Percentiles rank a stretch among this genome's conserved stretches.
These are phyloP conservation scores for Exophiala phaeomuriformis DNA, from an alignment of 2,329 filamentous ascomycete genomes.

Conservation along the genomic window DNA sequence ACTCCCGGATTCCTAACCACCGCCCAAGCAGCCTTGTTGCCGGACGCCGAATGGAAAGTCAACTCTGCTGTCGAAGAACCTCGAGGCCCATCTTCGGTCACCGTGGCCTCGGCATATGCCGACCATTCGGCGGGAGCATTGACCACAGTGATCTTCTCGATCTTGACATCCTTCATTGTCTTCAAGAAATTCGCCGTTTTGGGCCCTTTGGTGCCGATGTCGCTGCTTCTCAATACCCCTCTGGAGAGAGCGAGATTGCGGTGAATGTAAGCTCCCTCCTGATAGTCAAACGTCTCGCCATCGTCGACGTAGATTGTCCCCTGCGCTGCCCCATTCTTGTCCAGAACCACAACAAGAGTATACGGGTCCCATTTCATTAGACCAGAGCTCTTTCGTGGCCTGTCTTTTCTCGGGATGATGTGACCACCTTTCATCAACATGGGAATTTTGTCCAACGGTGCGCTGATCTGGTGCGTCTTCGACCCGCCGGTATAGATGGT, in stretches of 20 bases:
- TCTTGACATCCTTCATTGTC: constrained; percentile 65
- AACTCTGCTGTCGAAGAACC: constrained; percentile 47
- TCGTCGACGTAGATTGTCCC: constrained; percentile 89
- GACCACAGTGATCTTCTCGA: constrained; percentile 80
- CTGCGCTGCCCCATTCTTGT: constrained; percentile 61
- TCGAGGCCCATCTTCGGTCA: constrained; percentile 42
- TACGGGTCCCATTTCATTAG: constrained; percentile 94
- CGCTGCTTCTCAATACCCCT: constrained; percentile 59
- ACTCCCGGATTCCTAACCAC: constrained; percentile 58
- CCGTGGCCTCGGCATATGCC: constrained; percentile 50
- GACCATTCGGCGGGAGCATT: constrained; percentile 70
- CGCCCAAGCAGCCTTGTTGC: constrained; percentile 53
- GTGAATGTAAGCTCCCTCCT: constrained; percentile 81
- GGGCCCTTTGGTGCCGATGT: constrained; percentile 55
- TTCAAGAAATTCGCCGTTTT: constrained; percentile 69
- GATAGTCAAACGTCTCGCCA: constrained; percentile 83
- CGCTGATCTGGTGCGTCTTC: constrained; percentile 60
- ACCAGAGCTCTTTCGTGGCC: constrained; percentile 72
- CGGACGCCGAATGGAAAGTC: constrained; percentile 52
- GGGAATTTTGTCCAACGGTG: constrained; percentile 79
- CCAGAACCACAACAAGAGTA: constrained; percentile 73
- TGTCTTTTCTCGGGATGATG: constrained; percentile 82
- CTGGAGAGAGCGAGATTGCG: constrained; percentile 63
- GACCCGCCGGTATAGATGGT: constrained; percentile 65
- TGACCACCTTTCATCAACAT: constrained; percentile 89